Evolutionary conservation across 306 rosid species (phyloP).

Genomic region (Pterocarpus macrocarpus): DNA sequence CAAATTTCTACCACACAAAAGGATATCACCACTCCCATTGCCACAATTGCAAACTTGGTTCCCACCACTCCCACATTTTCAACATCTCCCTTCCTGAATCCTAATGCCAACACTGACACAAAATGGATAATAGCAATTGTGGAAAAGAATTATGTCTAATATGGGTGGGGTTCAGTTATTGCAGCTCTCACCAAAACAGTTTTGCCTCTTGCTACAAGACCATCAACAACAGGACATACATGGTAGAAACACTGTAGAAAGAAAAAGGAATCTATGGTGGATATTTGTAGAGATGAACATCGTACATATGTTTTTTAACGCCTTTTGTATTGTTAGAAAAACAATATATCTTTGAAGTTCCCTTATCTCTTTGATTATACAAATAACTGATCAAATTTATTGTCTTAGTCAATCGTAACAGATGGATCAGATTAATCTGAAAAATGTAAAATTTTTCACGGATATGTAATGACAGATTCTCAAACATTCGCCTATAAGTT

Average conservation of each 20-base stretch:
- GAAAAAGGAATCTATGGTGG: conserved; percentile 2
- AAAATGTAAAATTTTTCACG: too few species aligned
- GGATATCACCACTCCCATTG: conserved; percentile 83
- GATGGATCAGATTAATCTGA: too few species aligned
- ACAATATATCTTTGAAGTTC: neutral
- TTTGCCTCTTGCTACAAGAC: neutral
- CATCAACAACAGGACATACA: too few species aligned
- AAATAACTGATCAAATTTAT: neutral
- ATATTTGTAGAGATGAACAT: conserved; percentile 39
- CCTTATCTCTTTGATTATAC: too few species aligned
- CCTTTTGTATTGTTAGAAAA: conserved; percentile 9
- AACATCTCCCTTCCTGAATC: conserved; percentile 62
- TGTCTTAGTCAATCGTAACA: too few species aligned
- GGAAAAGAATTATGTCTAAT: conserved; percentile 34
- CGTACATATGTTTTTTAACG: conserved; percentile 16
- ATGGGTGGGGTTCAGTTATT: neutral
- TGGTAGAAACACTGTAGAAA: conserved; percentile 5
- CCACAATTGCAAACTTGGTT: conserved; percentile 71
- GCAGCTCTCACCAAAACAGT: neutral
- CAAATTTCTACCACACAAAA: conserved; percentile 57
- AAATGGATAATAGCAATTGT: conserved; percentile 44
- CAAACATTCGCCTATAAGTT: too few species aligned
- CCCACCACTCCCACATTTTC: conserved; percentile 58
- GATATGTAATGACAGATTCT: too few species aligned
- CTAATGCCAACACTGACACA: neutral